phyloP scores from a whole-genome alignment of 257 asterid species.

The Solanum gandarillasii region DNA sequence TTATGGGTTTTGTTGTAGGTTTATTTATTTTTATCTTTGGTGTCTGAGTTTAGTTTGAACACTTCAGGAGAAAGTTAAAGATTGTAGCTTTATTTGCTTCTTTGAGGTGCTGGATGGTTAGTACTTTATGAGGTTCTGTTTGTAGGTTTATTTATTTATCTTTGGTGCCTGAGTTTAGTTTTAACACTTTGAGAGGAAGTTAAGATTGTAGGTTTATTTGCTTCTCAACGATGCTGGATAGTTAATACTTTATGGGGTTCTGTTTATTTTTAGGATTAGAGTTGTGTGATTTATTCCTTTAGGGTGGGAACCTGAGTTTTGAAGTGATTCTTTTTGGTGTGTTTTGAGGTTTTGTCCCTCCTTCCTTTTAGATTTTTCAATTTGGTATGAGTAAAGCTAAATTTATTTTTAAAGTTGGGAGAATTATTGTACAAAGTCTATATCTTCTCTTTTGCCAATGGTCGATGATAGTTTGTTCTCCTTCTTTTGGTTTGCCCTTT shows the following conservation, averaged over 20 bases:
- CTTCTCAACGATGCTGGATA: not conserved
- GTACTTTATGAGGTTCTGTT: not conserved
- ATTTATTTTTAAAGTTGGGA: not conserved
- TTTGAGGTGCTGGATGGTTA: not conserved
- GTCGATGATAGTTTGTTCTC: too few relatives aligned
- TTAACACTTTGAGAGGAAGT: too few relatives aligned
- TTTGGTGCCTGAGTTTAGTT: slow-evolving; percentile 7
- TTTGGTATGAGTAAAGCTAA: not conserved
- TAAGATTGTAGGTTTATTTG: not conserved
- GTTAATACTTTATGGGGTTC: not conserved
- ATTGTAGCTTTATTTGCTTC: not conserved
- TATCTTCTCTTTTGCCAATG: too few relatives aligned
- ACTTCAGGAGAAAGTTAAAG: not conserved
- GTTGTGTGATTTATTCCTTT: not conserved
- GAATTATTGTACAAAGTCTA: too few relatives aligned
- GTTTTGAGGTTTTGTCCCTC: not conserved
- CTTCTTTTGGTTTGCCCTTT: too few relatives aligned
- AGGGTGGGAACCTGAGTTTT: not conserved
- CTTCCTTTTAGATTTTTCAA: not conserved
- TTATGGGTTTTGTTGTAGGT: slow-evolving; percentile 4
- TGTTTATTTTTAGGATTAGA: slow-evolving; percentile 20
- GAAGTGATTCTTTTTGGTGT: not conserved
- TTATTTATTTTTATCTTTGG: slow-evolving; percentile 23
- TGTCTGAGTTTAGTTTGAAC: slow-evolving; percentile 5
- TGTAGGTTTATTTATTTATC: slow-evolving; percentile 27